These are phyloP conservation scores for Capsicum rhomboideum DNA, from an alignment of 257 asterid species.

Conservation along the genomic window DNA sequence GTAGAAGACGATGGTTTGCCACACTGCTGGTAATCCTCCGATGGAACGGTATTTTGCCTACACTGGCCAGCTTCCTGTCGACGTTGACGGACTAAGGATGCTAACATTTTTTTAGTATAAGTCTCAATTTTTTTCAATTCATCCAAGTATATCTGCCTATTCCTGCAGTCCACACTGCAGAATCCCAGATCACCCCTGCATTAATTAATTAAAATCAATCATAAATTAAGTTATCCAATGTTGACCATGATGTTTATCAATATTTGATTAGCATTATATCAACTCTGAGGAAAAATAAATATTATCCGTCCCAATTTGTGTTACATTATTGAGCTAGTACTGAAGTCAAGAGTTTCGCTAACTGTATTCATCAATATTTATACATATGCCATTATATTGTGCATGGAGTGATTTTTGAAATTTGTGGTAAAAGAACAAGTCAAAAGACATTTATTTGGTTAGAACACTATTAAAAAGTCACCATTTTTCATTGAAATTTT, in stretches of 20 bases:
- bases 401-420: not conserved
- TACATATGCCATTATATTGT: no score
- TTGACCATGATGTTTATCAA: not conserved
- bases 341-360: not conserved
- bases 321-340: not conserved
- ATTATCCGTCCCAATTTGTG: not conserved
- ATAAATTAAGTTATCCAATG: not conserved
- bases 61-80: slow-evolving; percentile 16
- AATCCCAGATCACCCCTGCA: slow-evolving; percentile 73
- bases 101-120: slow-evolving; percentile 22
- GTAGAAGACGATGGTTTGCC: slow-evolving; percentile 10
- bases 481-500: no score
- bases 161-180: slow-evolving; percentile 62
- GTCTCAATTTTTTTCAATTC: slow-evolving; percentile 47
- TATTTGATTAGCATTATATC: not conserved
- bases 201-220: not conserved
- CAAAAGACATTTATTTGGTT: not conserved
- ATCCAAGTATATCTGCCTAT: slow-evolving; percentile 46
- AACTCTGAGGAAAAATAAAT: not conserved
- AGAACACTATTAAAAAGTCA: no score
- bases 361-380: not conserved
- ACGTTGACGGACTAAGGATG: slow-evolving; percentile 19
- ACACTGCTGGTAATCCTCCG: slow-evolving; percentile 21
- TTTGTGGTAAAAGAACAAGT: no score
- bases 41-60: slow-evolving; percentile 12